Conservation (phyloP, 23 red algal genomes). For the Agarophyton chilense region DNA sequence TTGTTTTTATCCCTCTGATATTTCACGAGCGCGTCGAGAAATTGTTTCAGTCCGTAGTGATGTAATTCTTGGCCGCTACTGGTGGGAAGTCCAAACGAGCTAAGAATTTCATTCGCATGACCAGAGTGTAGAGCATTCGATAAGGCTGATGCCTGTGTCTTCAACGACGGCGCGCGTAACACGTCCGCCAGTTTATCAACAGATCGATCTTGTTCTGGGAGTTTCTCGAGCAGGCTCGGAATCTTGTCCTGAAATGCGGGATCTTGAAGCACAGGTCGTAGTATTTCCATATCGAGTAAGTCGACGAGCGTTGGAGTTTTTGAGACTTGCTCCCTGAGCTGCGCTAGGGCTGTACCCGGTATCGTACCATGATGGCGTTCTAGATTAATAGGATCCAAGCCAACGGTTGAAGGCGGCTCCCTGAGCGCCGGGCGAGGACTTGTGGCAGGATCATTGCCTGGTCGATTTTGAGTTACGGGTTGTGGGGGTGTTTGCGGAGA, state of each 20-base stretch:
- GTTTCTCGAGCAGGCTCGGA: background rate
- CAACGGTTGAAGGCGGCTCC: constrained; percentile 19
- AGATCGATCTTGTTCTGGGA: constrained; percentile 46
- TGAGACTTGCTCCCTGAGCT: constrained; percentile 31
- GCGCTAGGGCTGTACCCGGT: background rate
- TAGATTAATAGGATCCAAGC: constrained; percentile 17
- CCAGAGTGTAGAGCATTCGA: constrained; percentile 50
- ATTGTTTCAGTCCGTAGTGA: constrained; percentile 34
- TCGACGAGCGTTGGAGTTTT: constrained; percentile 47
- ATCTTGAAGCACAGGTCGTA: constrained; percentile 1
- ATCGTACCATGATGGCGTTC: background rate
- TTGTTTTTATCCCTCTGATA: constrained; percentile 26
- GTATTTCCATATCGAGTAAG: constrained; percentile 34
- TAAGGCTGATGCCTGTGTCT: constrained; percentile 20
- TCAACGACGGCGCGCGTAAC: constrained; percentile 47
- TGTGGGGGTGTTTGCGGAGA: constrained; percentile 29
- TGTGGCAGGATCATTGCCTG: background rate
- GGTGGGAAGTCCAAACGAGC: constrained; percentile 39
- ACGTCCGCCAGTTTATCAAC: background rate
- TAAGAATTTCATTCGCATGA: constrained; percentile 42
- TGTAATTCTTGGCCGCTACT: background rate
- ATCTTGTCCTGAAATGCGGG: constrained; percentile 13
- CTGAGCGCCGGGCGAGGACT: constrained; percentile 1
- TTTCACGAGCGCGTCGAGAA: constrained; percentile 39
- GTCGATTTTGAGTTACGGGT: background rate